A percentile compares a stretch with the other conserved stretches of the same genome.
phyloP scores from a whole-genome alignment of 2,329 filamentous ascomycete species.

The Cercospora sojina region DNA sequence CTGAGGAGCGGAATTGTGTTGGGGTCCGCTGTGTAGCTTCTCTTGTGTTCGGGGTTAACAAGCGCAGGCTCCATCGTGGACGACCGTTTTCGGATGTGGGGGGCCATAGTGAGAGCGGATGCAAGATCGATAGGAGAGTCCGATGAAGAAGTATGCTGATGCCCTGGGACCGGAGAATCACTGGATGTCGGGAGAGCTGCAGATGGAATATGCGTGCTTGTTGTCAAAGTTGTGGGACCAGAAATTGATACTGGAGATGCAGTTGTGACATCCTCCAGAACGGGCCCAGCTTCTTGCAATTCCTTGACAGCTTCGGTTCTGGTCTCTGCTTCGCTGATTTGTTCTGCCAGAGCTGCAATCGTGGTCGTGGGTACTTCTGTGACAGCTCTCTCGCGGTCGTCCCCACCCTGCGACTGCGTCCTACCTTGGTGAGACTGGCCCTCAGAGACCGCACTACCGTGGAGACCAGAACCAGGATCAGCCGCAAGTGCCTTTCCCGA shows the following conservation, averaged over 20 bases:
- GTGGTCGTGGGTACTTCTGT: background rate
- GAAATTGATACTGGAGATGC: no score
- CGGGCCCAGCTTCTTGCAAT: slow-evolving; percentile 1
- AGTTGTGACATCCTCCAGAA: background rate
- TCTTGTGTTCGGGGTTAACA: background rate
- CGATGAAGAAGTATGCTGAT: background rate
- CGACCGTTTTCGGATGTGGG: background rate
- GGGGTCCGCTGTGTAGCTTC: background rate
- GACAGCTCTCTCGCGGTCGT: background rate
- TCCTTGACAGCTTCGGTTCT: slow-evolving; percentile 9
- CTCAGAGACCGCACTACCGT: background rate
- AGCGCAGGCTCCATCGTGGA: background rate
- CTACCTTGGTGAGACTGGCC: background rate
- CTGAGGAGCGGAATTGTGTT: background rate
- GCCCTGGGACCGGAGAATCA: background rate
- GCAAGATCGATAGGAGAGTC: background rate
- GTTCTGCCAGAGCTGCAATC: slow-evolving; percentile 9
- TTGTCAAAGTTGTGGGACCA: background rate
- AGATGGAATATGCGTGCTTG: slow-evolving; percentile 2
- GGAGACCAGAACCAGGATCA: background rate
- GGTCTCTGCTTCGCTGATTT: slow-evolving; percentile 8
- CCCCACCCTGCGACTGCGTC: background rate
- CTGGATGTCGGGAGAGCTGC: background rate
- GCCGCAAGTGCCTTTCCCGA: background rate
- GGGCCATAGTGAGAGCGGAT: background rate